Conservation (phyloP, 2,329 filamentous ascomycete genomes). For the Ophiocordyceps australis region DNA sequence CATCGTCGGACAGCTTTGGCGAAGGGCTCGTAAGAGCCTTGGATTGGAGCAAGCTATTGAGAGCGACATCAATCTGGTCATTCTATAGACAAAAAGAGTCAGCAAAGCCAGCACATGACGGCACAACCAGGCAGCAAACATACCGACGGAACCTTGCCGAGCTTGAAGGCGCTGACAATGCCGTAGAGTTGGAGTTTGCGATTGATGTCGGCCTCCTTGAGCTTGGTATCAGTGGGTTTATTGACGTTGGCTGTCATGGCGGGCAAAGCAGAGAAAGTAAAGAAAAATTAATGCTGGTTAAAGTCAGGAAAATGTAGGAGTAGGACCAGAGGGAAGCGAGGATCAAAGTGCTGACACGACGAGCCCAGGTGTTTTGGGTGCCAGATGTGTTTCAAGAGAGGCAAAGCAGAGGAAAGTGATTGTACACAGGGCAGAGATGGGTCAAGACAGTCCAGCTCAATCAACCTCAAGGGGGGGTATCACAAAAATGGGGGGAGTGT, state of each 20-base stretch:
- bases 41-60: slow-evolving; percentile 73
- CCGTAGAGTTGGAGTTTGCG: slow-evolving; percentile 90
- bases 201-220: slow-evolving; percentile 77
- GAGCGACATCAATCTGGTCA: slow-evolving; percentile 83
- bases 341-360: no score
- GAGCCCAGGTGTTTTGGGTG: no score
- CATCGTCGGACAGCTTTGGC: slow-evolving; percentile 63
- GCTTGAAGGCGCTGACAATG: slow-evolving; percentile 69
- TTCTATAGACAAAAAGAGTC: slow-evolving; percentile 43
- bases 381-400: no score
- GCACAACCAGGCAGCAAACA: slow-evolving; percentile 12
- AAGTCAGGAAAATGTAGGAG: no score
- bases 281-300: no score
- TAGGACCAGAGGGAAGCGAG: no score
- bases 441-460: background rate
- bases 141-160: slow-evolving; percentile 82
- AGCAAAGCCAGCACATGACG: background rate
- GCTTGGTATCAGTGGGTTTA: slow-evolving; percentile 51
- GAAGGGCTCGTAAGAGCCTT: slow-evolving; percentile 53
- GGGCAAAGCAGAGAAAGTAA: no score
- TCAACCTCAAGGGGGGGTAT: background rate
- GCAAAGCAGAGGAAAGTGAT: no score
- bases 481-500: no score
- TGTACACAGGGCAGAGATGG: slow-evolving; percentile 1
- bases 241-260: slow-evolving; percentile 43